Base-by-base conservation (phyloP, 2,329 filamentous ascomycete genomes). In the Apiospora marii region DNA sequence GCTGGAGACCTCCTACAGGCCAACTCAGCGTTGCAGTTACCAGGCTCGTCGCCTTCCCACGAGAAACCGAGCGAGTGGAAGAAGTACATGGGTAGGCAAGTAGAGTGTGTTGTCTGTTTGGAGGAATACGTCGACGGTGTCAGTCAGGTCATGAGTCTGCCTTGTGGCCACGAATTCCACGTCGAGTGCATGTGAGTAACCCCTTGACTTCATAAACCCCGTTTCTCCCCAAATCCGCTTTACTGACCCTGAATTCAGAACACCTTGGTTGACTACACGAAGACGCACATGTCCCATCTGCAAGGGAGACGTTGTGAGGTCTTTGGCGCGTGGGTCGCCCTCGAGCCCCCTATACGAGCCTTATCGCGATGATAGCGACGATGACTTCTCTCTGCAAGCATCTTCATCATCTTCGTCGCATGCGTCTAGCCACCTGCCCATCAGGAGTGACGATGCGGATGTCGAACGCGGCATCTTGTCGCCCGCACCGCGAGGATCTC, bases 201-300 rank as follows among this genome's bases (percentile, higher is more conserved):
- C 19, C 64, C 27, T 61, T 46, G 12, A 8, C 34, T 27, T 69
- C 72, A n/a, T 75, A 70, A 49, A 75, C 75, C 73, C 78, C 79
- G 79, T 74, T 46, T 75, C 80, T 78, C 78, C 78, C 53, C 19
- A 34, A 41, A 8, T 8, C 58, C n/a, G 3, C 22, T 41, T 64
- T 64, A n/a, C 34, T 64, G 19, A 64, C 34, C 10, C 22, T 19
- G n/a, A 13, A 14, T 76, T 30, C 75, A 98, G 95, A 80, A 98
- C 96, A 5, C 96, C 96, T 1, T 99, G 96, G 96, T 87, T 99
- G 70, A 98, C 96, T 0, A 98, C 95, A 22, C 92, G 96, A 68
- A 93, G 96, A 75, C 92, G 96, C 75, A 99, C 96, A n/a, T 99
- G 96, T 79, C 96, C 96, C 0, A 98, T 99, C 74, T 99, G 96